Percentiles rank a stretch among this genome's conserved stretches.
These are phyloP conservation scores for Pseudognaphalium luteoalbum DNA, from an alignment of 129 eudicot genomes.

Conservation along the genomic window DNA sequence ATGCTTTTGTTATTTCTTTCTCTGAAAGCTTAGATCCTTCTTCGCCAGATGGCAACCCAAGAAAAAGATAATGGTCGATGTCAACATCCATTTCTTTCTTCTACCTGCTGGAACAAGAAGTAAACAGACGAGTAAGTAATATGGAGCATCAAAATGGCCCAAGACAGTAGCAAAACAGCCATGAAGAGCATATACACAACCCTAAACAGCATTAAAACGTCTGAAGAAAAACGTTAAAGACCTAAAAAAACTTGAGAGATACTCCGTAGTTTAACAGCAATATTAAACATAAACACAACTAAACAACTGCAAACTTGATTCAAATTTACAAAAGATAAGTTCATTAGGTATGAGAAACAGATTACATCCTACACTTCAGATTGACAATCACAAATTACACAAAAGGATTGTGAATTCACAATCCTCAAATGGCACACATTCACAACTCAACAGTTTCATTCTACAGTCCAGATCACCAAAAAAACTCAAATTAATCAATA, in stretches of 20 bases:
- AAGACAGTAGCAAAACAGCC: too few species aligned
- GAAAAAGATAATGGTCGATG: constrained; percentile 57
- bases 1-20: constrained; percentile 74
- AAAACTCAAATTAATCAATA: too few species aligned
- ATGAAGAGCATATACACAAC: neutral
- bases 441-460: neutral
- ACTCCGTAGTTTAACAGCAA: neutral
- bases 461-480: too few species aligned
- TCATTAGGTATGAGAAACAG: neutral
- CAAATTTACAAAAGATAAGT: neutral
- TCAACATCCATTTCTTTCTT: constrained; percentile 56
- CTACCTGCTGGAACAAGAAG: constrained; percentile 23
- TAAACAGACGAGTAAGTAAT: neutral
- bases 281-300: too few species aligned
- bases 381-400: neutral
- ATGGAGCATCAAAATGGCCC: neutral
- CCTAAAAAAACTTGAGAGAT: neutral
- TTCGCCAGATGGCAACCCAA: constrained; percentile 82
- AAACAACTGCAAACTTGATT: neutral
- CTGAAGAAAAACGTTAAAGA: too few species aligned
- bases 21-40: constrained; percentile 71
- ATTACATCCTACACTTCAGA: too few species aligned
- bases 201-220: too few species aligned
- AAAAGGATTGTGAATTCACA: too few species aligned
- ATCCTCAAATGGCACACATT: neutral